Evolutionary conservation across 1,284 basidiomycete genomes (phyloP).

Genomic region (Boletellus deceptivus): DNA sequence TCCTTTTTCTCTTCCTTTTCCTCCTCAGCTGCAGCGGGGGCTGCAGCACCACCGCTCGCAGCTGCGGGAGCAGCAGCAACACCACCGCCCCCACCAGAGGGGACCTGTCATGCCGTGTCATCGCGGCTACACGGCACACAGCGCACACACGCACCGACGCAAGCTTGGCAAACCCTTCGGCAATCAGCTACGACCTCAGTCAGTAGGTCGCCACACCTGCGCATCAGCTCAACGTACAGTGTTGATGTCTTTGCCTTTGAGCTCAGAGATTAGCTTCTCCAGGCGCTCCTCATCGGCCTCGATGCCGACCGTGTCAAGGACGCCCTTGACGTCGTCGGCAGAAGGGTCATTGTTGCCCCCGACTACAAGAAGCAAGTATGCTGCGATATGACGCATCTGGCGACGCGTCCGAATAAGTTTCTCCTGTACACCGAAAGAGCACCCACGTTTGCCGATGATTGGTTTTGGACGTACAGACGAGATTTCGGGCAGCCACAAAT

Average conservation of each 20-base stretch:
- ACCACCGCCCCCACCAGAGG: conserved; percentile 74
- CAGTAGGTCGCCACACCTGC: not conserved
- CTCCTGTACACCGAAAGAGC: not conserved
- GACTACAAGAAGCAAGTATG: conserved; percentile 95
- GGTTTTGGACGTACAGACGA: conserved; percentile 34
- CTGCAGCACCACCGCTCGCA: conserved; percentile 54
- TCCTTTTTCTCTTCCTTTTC: conserved; percentile 78
- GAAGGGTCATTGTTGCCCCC: conserved; percentile 92
- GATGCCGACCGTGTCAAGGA: conserved; percentile 86
- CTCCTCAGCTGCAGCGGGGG: conserved; percentile 62
- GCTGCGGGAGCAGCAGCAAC: conserved; percentile 53
- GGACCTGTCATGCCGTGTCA: conserved; percentile 52
- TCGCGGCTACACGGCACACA: not conserved
- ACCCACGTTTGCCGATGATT: conserved; percentile 43
- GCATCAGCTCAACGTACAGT: conserved; percentile 46
- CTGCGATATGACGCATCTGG: conserved; percentile 96
- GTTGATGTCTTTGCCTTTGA: conserved; percentile 90
- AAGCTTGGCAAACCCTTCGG: conserved; percentile 90
- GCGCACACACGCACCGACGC: conserved; percentile 74
- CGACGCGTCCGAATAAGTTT: conserved; percentile 9
- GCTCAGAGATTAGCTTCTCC: conserved; percentile 86
- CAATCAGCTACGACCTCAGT: conserved; percentile 68
- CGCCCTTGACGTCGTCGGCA: conserved; percentile 86
- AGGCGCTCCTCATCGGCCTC: conserved; percentile 87
- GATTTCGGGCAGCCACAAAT: conserved; percentile 82